Percentiles rank a stretch among this genome's conserved stretches.
These are phyloP conservation scores for Phycomyces nitens DNA, from an alignment of 192 early-diverging fungal species.

Conservation along the genomic window DNA sequence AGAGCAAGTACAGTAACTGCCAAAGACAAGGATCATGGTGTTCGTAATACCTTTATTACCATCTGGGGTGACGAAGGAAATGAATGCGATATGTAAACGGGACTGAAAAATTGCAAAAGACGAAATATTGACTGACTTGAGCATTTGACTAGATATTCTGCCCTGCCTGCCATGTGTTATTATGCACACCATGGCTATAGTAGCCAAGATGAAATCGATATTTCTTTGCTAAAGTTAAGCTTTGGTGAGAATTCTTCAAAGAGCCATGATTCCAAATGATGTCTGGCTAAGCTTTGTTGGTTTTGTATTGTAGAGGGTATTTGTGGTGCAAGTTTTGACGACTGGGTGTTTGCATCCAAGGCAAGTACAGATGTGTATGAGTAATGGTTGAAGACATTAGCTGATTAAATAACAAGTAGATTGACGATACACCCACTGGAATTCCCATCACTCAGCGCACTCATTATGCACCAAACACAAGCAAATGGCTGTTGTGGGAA, in stretches of 20 bases:
- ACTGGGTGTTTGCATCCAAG: slow-evolving; percentile 69
- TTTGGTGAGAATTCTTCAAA: slow-evolving; percentile 32
- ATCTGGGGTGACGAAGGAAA: slow-evolving; percentile 92
- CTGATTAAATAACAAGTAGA: slow-evolving; percentile 26
- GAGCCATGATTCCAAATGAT: no score
- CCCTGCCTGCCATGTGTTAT: slow-evolving; percentile 74
- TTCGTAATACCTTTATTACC: slow-evolving; percentile 77
- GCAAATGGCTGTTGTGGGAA: slow-evolving; percentile 88
- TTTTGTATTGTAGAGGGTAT: slow-evolving; percentile 60
- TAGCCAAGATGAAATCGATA: slow-evolving; percentile 56
- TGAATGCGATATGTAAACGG: slow-evolving; percentile 72
- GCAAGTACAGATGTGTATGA: slow-evolving; percentile 18
- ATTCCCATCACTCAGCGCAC: slow-evolving; percentile 44
- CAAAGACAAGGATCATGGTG: slow-evolving; percentile 51
- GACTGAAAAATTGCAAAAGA: slow-evolving; percentile 2
- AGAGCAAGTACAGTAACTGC: slow-evolving; percentile 69
- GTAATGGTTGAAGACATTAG: background rate
- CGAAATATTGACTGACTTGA: background rate
- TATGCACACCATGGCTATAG: slow-evolving; percentile 78
- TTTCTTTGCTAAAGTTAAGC: slow-evolving; percentile 48
- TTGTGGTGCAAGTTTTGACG: slow-evolving; percentile 75
- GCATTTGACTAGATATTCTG: slow-evolving; percentile 49
- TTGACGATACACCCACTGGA: slow-evolving; percentile 51
- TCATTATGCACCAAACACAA: slow-evolving; percentile 65
- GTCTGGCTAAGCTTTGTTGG: background rate